Evolutionary conservation across 495 filamentous ascomycete genomes (phyloP).

Genomic region (Penicillium crystallinum): DNA sequence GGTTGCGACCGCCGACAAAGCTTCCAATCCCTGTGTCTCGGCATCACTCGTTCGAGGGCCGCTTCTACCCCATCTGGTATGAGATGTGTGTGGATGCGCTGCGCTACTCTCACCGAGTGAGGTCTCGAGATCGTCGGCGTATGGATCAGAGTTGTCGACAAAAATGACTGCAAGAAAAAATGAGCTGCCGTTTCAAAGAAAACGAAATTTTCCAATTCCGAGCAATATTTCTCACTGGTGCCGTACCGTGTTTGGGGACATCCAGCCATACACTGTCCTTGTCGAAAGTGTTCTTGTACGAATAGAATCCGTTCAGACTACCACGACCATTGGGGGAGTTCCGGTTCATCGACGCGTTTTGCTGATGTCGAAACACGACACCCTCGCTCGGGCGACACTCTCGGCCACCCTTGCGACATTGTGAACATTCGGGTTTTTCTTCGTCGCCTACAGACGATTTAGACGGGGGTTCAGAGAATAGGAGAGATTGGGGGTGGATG

Average conservation of each 20-base stretch:
- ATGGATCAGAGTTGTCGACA: conserved; percentile 58
- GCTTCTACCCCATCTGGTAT: conserved; percentile 26
- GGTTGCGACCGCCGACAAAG: conserved; percentile 53
- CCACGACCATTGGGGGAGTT: conserved; percentile 36
- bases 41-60: conserved; percentile 30
- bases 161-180: conserved; percentile 50
- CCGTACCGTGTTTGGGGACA: conserved; percentile 52
- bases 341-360: conserved; percentile 68
- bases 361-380: conserved; percentile 64
- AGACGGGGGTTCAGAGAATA: conserved; percentile 8
- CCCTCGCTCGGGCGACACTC: conserved; percentile 59
- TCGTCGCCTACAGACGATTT: conserved; percentile 40
- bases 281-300: conserved; percentile 64
- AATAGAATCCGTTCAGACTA: conserved; percentile 59
- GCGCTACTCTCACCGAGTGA: conserved; percentile 31
- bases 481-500: background rate
- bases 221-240: background rate
- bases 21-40: conserved; percentile 49
- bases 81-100: conserved; percentile 27
- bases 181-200: conserved; percentile 3
- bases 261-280: conserved; percentile 59
- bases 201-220: background rate
- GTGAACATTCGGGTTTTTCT: conserved; percentile 52
- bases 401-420: conserved; percentile 55
- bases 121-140: conserved; percentile 48